Percentiles rank a stretch among this genome's conserved stretches.
These are phyloP conservation scores for Avena eriantha DNA, from an alignment of 176 grass and related monocot genomes.

Conservation along the genomic window DNA sequence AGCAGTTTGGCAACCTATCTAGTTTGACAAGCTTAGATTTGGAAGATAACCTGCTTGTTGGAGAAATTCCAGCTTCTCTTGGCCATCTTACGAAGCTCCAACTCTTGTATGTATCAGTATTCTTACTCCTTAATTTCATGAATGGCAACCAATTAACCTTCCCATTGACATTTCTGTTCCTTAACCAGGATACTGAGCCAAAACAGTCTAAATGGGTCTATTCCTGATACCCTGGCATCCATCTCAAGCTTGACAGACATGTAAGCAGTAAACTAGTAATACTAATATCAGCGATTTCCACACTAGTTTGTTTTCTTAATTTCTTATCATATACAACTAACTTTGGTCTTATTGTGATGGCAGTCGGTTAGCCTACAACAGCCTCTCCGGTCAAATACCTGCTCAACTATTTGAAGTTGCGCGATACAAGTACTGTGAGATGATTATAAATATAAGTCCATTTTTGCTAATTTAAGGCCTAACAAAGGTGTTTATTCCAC, in stretches of 20 bases:
- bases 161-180: conserved; percentile 13
- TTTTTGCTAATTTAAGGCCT: conserved; percentile 36
- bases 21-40: conserved; percentile 75
- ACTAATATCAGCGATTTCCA: conserved; percentile 29
- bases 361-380: conserved; percentile 92
- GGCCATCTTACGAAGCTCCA: conserved; percentile 70
- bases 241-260: conserved; percentile 80
- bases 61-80: conserved; percentile 82
- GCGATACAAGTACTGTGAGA: conserved; percentile 86
- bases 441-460: conserved; percentile 22
- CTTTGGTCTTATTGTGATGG: conserved; percentile 38
- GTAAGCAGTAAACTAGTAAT: conserved; percentile 56
- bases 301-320: background rate
- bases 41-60: conserved; percentile 75
- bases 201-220: conserved; percentile 78
- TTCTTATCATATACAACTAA: conserved; percentile 35
- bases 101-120: conserved; percentile 64
- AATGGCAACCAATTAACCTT: conserved; percentile 25
- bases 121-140: conserved; percentile 29
- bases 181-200: conserved; percentile 82
- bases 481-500: conserved; percentile 51
- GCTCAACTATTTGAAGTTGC: conserved; percentile 77
- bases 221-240: conserved; percentile 69
- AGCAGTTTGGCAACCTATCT: conserved; percentile 73
- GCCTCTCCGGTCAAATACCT: conserved; percentile 85